Base-by-base conservation (phyloP, 495 filamentous ascomycete genomes). In the Aeminium ludgeri region DNA sequence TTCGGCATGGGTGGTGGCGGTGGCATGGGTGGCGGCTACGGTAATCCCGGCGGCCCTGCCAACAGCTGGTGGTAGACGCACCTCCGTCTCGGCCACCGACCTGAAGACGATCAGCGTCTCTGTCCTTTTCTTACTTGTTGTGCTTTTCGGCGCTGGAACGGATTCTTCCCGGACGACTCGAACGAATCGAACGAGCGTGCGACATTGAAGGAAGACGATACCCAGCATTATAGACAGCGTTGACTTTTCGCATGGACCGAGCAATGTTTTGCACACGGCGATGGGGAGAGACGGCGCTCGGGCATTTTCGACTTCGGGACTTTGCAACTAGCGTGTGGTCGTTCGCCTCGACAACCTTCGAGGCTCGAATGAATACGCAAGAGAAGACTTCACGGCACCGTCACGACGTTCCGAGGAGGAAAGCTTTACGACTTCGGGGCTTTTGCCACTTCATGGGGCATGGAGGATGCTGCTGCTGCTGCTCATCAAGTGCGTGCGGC, bases 11-110 rank as follows among this genome's bases (percentile, higher is more conserved):
- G 55, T 35, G 59, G 60, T 36, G 56, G 59, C 40, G 56, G 56
- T 33, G 60, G 56, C 40, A 61, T 54, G 41, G 60, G 60, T 25
- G 76, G 79, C 46, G 57, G 69, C 53, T 84, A 85, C 59, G 86
- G 86, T 57, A 91, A 91, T 65, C 84, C 84, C 43, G 67, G 76
- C 51, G 80, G 76, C 44, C 80, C 80, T 50, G 80, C 81, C 59
- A 82, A 75, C 47, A 86, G 79, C 49, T 97, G 89, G 89, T 97
- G 87, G 89, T 95, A 93, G 70, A 75, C 40, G 31, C 12, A 33
- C 11, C 16, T 3, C 11, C n/a, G 12, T 12, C 3, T 12, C 16
- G n/a, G 6, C 31, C 31, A 33, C 6, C 23, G 23, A 3, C 23
- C 8, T 3, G 23, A 13, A 12, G 11, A 25, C 18, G 11, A 32